A percentile compares a stretch with the other conserved stretches of the same genome.
These are phyloP conservation scores for Hyphopichia pseudoburtonii DNA, from an alignment of 1,139 yeast species.

Conservation along the genomic window DNA sequence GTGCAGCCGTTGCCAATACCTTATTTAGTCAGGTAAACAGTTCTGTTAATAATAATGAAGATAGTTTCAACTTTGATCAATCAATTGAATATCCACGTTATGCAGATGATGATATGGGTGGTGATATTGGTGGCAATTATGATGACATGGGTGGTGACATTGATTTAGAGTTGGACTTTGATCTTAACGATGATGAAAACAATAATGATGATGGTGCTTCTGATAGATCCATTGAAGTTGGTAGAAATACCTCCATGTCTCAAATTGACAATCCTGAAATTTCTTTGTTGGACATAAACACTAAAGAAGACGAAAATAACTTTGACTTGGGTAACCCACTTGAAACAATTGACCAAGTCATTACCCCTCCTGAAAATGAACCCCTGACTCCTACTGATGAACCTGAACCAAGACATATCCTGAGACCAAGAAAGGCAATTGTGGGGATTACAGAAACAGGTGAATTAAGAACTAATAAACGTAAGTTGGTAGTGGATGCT, in stretches of 20 bases:
- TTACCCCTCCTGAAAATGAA: slow-evolving; percentile 13
- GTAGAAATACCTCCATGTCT: slow-evolving; percentile 36
- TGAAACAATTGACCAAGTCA: slow-evolving; percentile 25
- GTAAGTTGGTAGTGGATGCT: slow-evolving; percentile 39
- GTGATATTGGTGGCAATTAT: slow-evolving; percentile 10
- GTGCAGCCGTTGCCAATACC: slow-evolving; percentile 8
- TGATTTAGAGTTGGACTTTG: slow-evolving; percentile 49
- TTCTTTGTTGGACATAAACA: slow-evolving; percentile 28
- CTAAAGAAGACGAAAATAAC: slow-evolving; percentile 13
- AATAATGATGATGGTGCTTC: slow-evolving; percentile 11
- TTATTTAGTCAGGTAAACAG: slow-evolving; percentile 12
- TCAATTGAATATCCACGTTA: slow-evolving; percentile 63
- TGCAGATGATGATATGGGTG: slow-evolving; percentile 20
- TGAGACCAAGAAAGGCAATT: slow-evolving; percentile 23
- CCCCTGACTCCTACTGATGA: slow-evolving; percentile 14
- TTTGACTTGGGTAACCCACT: slow-evolving; percentile 31
- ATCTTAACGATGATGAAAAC: slow-evolving; percentile 15
- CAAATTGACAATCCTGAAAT: slow-evolving; percentile 24
- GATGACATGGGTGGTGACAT: slow-evolving; percentile 46
- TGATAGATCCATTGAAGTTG: slow-evolving; percentile 48
- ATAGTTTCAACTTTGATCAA: slow-evolving; percentile 33
- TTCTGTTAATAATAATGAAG: slow-evolving; percentile 13
- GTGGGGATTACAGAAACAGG: slow-evolving; percentile 42
- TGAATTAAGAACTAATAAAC: slow-evolving; percentile 36
- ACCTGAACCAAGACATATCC: slow-evolving; percentile 13